Evolutionary conservation across 2,329 filamentous ascomycete species (phyloP), one percentile per base, ranked within the genome.

Genomic region (Xylaria sp.): DNA sequence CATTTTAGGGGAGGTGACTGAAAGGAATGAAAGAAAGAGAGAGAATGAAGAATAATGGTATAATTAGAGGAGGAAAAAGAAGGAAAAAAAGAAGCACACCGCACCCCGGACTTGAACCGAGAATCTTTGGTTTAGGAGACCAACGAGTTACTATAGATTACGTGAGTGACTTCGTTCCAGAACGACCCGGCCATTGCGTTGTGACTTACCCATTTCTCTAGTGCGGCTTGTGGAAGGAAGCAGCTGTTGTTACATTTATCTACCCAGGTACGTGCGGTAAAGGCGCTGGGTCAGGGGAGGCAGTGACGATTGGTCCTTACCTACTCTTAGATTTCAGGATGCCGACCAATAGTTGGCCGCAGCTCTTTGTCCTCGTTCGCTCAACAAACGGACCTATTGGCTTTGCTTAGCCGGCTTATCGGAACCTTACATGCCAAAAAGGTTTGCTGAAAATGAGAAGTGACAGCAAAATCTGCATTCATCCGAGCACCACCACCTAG

Each of bases 111-210:
- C 71, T 73, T 53, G 71, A 73, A 73, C 71, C 71, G 69, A 66
- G 69, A 73, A 71, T 73, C 71, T 73, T 69, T 61, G 65, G 69
- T 65, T 73, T 73, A 73, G 71, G 71, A 73, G 69, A 63, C 69
- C 65, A 61, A 69, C 40, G 69, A 72, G 71, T 73, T 73, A 69
- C 71, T 72, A 35, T 48, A 27, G 60, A 64, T 13, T 64, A 53
- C 16, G 62, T 71, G 68, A 69, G 66, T 37, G 16, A 44, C 21
- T 16, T 60, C 4, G 25, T 25, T 8, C 8, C 54, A 23, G 6
- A 53, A 63, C 58, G 53, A 32, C 32, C 5, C 21, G 25, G 21
- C 59, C 62, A 65, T 57, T 58, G 23, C 10, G 35, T 3, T 4
- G 27, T 5, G 21, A 65, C 69, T 63, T 66, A 70, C 69, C 70